Conservation (phyloP, 257 asterid genomes). For the Solanum chilense region DNA sequence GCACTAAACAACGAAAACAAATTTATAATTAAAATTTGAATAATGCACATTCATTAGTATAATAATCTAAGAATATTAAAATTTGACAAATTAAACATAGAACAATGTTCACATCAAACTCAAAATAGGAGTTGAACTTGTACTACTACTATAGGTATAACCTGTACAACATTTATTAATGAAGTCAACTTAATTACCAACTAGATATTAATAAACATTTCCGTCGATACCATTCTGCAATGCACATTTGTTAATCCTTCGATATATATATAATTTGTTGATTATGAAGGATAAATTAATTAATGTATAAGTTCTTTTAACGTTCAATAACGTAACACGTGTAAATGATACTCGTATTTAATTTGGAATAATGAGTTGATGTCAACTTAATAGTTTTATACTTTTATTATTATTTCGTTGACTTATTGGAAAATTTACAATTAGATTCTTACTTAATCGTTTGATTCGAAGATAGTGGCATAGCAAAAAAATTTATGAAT, state of each 20-base stretch:
- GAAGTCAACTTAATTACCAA: not conserved
- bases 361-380: not conserved
- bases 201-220: not conserved
- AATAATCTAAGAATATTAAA: not conserved
- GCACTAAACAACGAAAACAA: not conserved
- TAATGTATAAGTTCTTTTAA: not conserved
- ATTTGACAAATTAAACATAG: not conserved
- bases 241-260: not conserved
- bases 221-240: not conserved
- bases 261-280: not conserved
- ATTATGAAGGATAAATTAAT: not conserved
- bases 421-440: not conserved
- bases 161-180: not conserved
- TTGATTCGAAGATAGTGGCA: no score
- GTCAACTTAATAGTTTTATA: not conserved
- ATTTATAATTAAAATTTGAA: not conserved
- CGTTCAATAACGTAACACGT: not conserved
- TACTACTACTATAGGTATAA: not conserved
- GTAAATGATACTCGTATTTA: not conserved
- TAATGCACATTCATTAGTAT: not conserved
- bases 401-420: not conserved
- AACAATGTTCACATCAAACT: not conserved
- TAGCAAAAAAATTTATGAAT: no score
- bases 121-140: not conserved
- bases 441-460: not conserved